Percentiles rank a stretch among this genome's conserved stretches.
These are phyloP conservation scores for Verticillium dahliae DNA, from an alignment of 2,329 filamentous ascomycete genomes.

Conservation along the genomic window DNA sequence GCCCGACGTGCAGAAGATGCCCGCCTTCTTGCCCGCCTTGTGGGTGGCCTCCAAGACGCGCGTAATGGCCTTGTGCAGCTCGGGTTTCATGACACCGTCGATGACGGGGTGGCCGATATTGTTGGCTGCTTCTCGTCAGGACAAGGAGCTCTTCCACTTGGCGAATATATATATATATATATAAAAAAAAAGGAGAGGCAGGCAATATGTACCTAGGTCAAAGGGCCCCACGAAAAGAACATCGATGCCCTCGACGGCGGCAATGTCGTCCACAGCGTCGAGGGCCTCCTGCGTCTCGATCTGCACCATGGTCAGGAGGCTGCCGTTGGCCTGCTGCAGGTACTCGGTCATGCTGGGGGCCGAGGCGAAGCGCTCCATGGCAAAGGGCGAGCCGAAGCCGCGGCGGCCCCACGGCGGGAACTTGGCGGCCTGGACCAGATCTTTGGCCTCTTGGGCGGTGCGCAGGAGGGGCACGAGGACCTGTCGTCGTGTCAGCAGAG, in stretches of 20 bases:
- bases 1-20: conserved; percentile 51
- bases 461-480: conserved; percentile 48
- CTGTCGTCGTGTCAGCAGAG: conserved; percentile 17
- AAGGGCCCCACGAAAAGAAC: conserved; percentile 61
- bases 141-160: too few relatives aligned
- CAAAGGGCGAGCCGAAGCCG: conserved; percentile 50
- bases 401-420: conserved; percentile 49
- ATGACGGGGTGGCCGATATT: conserved; percentile 58
- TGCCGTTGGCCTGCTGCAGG: conserved; percentile 48
- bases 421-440: conserved; percentile 44
- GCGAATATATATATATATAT: too few relatives aligned
- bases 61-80: conserved; percentile 53
- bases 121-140: conserved; percentile 30
- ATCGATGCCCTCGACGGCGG: conserved; percentile 52
- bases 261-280: conserved; percentile 54
- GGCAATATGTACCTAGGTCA: conserved; percentile 41
- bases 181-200: background rate
- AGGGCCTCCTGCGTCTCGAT: conserved; percentile 61
- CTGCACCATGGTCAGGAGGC: conserved; percentile 58
- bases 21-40: conserved; percentile 59
- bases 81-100: conserved; percentile 49
- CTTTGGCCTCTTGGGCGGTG: conserved; percentile 43
- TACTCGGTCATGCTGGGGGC: conserved; percentile 46
- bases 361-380: conserved; percentile 41
- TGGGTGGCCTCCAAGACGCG: conserved; percentile 50